Conservation (phyloP, 345 rosid genomes). For the Durio zibethinus region DNA sequence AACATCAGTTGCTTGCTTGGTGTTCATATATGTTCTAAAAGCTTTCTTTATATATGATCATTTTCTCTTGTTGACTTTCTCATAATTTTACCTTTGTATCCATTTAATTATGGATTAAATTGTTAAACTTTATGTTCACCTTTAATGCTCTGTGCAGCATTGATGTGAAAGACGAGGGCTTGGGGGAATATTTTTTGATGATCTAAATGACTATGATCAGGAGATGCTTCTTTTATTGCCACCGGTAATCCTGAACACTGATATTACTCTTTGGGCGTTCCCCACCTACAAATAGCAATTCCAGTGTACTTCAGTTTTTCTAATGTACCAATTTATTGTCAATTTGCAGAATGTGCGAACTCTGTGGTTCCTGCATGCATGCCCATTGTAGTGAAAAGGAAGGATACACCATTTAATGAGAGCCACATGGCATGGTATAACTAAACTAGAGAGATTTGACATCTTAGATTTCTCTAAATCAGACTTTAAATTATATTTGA, state of each 20-base stretch:
- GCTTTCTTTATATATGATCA: not conserved
- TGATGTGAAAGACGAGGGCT: constrained; percentile 93
- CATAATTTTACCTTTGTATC: not conserved
- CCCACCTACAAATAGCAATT: not conserved
- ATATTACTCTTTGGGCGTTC: not conserved
- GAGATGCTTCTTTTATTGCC: constrained; percentile 91
- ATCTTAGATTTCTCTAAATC: not conserved
- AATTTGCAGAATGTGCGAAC: constrained; percentile 75
- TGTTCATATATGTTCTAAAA: not conserved
- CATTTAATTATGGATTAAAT: not conserved
- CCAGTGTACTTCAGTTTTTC: not conserved
- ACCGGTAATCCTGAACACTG: constrained; percentile 56
- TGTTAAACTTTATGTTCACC: not conserved
- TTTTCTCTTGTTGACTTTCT: not conserved
- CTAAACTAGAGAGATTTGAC: not conserved
- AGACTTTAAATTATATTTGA: constrained; percentile 13
- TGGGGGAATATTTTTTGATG: constrained; percentile 98
- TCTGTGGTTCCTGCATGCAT: constrained; percentile 89
- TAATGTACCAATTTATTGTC: constrained; percentile 5
- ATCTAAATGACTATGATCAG: constrained; percentile 82
- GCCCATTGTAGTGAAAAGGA: constrained; percentile 84
- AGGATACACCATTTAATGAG: constrained; percentile 69
- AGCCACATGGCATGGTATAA: constrained; percentile 80
- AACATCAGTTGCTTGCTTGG: not conserved
- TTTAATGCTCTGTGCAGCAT: constrained; percentile 53